Evolutionary conservation across 1,284 basidiomycete species (phyloP).

Genomic region (Garcileccinum viscosum): DNA sequence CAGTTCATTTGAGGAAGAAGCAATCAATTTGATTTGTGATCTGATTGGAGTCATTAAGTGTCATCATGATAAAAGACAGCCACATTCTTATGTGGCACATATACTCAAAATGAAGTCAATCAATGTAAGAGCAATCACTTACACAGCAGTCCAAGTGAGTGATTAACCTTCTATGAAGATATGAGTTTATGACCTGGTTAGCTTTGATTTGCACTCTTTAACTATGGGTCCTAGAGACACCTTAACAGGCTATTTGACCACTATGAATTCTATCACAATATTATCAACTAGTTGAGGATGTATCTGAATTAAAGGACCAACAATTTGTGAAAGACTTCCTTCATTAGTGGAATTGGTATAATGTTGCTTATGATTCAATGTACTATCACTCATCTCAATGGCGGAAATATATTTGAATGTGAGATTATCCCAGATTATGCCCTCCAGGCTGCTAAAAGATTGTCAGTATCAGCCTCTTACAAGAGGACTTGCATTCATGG

Average conservation of each 20-base stretch:
- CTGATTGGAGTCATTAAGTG: neutral
- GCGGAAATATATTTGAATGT: neutral
- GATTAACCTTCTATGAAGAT: neutral
- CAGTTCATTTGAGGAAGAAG: neutral
- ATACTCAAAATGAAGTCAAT: neutral
- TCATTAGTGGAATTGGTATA: neutral
- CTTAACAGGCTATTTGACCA: neutral
- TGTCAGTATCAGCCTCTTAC: neutral
- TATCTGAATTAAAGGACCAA: neutral
- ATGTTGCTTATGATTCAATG: neutral
- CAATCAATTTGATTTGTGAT: too few relatives aligned
- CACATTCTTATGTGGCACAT: neutral
- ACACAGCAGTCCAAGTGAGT: neutral
- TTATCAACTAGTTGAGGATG: neutral
- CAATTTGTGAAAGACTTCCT: neutral
- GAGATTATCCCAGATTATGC: neutral
- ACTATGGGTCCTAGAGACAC: neutral
- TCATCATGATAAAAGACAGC: neutral
- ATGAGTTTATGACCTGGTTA: neutral
- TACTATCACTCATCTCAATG: neutral
- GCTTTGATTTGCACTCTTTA: neutral
- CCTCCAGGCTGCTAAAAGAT: neutral
- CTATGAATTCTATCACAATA: neutral
- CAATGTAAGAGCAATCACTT: neutral
- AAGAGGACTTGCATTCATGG: neutral